Conservation (phyloP, 2,329 filamentous ascomycete species). For the Paecilomyces fulvus region DNA sequence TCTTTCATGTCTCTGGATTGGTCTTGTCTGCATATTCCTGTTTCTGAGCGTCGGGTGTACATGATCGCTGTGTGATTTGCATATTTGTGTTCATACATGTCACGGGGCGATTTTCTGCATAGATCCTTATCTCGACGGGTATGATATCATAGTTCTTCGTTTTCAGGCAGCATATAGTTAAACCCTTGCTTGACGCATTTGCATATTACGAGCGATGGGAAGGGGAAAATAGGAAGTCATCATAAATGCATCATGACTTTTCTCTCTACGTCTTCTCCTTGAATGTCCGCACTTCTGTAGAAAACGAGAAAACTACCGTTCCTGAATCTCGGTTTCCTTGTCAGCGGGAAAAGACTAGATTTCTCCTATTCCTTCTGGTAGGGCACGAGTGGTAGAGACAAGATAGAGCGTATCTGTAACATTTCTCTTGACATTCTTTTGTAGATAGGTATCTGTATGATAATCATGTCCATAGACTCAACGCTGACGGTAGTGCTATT, state of each 20-base stretch:
- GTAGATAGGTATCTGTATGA: too few relatives aligned
- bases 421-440: too few relatives aligned
- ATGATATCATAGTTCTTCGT: neutral
- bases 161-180: neutral
- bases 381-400: too few relatives aligned
- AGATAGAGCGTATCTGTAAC: too few relatives aligned
- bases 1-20: neutral
- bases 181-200: neutral
- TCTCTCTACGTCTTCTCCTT: neutral
- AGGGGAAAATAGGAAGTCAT: neutral
- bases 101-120: neutral
- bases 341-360: too few relatives aligned
- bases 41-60: conserved; percentile 1
- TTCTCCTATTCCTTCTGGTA: too few relatives aligned
- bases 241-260: neutral
- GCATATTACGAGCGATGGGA: neutral
- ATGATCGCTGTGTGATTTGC: conserved; percentile 1
- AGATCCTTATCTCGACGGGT: neutral
- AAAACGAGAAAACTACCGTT: too few relatives aligned
- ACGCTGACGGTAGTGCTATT: too few relatives aligned
- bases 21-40: neutral
- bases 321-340: too few relatives aligned
- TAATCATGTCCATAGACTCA: too few relatives aligned
- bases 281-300: too few relatives aligned
- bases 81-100: neutral